Percentiles rank a stretch among this genome's conserved stretches.
Conservation (phyloP, 2,329 filamentous ascomycete genomes). For the Coniochaeta hoffmannii region DNA sequence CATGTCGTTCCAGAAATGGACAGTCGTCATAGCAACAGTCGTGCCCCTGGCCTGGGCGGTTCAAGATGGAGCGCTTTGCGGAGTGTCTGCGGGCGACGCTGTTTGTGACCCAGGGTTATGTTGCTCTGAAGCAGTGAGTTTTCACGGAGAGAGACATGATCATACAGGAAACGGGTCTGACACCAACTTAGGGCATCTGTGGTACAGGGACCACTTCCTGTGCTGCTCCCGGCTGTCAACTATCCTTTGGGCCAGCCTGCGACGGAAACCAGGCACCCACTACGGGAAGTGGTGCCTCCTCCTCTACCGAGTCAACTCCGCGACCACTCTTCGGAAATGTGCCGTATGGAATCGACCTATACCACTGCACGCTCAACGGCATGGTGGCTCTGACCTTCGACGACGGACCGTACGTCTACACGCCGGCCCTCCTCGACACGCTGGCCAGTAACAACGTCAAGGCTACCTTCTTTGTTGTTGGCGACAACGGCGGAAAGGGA, state of each 20-base stretch:
- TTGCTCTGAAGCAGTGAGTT: constrained; percentile 13
- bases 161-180: constrained; percentile 4
- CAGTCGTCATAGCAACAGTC: background rate
- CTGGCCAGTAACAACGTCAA: constrained; percentile 22
- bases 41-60: background rate
- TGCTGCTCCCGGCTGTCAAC: constrained; percentile 19
- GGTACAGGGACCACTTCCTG: constrained; percentile 20
- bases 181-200: constrained; percentile 21
- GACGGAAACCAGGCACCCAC: constrained; percentile 22
- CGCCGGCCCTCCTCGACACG: constrained; percentile 23
- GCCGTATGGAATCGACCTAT: constrained; percentile 25
- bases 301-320: constrained; percentile 8
- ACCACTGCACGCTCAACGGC: constrained; percentile 18
- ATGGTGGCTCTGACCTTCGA: constrained; percentile 30
- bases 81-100: constrained; percentile 11
- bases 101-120: constrained; percentile 15
- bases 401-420: constrained; percentile 28
- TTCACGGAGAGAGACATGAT: background rate
- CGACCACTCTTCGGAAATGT: constrained; percentile 19
- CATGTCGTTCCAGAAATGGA: background rate
- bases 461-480: constrained; percentile 30
- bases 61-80: constrained; percentile 6
- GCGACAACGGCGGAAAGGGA: constrained; percentile 25
- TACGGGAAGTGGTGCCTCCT: constrained; percentile 16
- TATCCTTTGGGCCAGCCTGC: constrained; percentile 19